A percentile compares a stretch with the other conserved stretches of the same genome.
These are phyloP conservation scores for Wilcoxina mikolae DNA, from an alignment of 495 filamentous ascomycete species.

Conservation along the genomic window DNA sequence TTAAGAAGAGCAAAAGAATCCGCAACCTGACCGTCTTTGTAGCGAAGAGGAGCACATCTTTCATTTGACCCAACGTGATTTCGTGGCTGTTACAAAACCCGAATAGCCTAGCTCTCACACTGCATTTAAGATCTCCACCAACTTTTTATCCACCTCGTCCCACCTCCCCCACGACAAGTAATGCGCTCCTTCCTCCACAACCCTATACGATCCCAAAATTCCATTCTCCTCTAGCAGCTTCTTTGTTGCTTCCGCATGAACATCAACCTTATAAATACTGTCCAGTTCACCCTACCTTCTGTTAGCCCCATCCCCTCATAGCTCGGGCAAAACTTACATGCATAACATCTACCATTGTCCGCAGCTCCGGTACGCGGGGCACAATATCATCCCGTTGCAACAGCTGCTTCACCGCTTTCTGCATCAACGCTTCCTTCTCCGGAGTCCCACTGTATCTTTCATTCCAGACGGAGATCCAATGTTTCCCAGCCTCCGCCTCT, in stretches of 20 bases:
- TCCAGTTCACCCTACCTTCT: neutral
- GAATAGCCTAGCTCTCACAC: too few relatives aligned
- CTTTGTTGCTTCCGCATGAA: neutral
- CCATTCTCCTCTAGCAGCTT: neutral
- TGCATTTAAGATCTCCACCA: neutral
- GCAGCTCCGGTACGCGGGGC: neutral
- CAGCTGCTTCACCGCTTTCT: neutral
- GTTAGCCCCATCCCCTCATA: neutral
- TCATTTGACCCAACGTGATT: too few relatives aligned
- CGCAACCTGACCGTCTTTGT: too few relatives aligned
- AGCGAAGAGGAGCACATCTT: too few relatives aligned
- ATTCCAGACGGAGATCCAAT: neutral
- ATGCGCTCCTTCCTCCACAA: neutral
- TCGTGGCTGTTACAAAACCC: too few relatives aligned
- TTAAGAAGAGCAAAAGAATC: too few relatives aligned
- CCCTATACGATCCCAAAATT: neutral
- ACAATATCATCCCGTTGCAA: neutral
- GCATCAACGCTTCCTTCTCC: neutral
- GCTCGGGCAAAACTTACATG: neutral
- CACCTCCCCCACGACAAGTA: slow-evolving; percentile 1
- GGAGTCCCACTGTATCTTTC: neutral
- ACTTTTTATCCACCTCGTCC: neutral
- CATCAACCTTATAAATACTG: neutral
- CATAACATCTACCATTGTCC: neutral
- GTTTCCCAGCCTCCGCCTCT: neutral